Conservation (phyloP, 192 early-diverging fungal species). For the Backusella tuberculispora region DNA sequence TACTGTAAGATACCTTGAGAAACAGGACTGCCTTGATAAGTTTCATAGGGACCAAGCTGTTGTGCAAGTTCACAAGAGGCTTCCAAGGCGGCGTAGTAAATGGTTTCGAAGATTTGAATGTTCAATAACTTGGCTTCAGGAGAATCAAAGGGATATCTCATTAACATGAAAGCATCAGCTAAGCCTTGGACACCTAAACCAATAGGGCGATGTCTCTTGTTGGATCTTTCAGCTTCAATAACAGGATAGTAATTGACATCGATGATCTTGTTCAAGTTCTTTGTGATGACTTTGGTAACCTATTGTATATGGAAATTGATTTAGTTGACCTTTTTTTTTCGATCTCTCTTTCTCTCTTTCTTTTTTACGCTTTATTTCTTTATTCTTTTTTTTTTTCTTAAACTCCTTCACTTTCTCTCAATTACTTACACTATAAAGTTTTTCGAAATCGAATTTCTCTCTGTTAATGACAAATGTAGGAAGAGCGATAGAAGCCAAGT, state of each 20-base stretch:
- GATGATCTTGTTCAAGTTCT: conserved; percentile 97
- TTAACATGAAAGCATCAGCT: conserved; percentile 94
- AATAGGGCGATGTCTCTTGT: conserved; percentile 96
- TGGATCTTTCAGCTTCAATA: conserved; percentile 81
- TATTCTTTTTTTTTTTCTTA: neutral
- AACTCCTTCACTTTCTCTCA: neutral
- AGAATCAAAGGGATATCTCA: conserved; percentile 95
- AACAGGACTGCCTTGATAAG: conserved; percentile 88
- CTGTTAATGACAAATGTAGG: conserved; percentile 79
- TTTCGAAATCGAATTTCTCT: conserved; percentile 79
- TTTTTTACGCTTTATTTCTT: neutral
- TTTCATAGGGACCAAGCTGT: conserved; percentile 77
- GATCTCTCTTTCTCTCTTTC: no score
- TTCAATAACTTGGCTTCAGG: conserved; percentile 82
- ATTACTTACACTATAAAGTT: conserved; percentile 59
- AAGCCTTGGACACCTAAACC: conserved; percentile 98
- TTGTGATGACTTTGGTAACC: conserved; percentile 83
- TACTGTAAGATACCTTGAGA: conserved; percentile 91
- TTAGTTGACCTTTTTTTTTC: neutral
- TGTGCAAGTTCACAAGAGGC: conserved; percentile 90
- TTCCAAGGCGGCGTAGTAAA: conserved; percentile 94
- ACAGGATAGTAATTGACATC: conserved; percentile 98
- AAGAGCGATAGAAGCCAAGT: conserved; percentile 92
- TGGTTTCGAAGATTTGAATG: conserved; percentile 91
- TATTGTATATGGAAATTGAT: conserved; percentile 19